Evolutionary conservation across 805 yeast genomes (phyloP), one percentile per base, ranked within the genome.

Genomic region (Lipomyces sp.): DNA sequence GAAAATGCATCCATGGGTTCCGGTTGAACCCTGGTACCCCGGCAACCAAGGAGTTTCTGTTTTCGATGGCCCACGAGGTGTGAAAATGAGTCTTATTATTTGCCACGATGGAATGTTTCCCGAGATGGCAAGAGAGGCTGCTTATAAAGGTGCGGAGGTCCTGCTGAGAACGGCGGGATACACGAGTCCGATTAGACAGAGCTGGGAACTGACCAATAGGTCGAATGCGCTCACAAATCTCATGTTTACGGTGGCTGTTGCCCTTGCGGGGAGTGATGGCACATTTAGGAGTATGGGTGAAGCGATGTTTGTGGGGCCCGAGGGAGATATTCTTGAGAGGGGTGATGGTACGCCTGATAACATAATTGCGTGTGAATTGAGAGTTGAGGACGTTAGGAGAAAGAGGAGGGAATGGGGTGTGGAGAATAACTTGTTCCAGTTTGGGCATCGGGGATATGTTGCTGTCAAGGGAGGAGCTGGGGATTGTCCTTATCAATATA

Each of bases 361-460:
- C 58, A 55, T 55, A 24, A 34, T 55, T 55, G 58, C 58, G 13
- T 55, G 58, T 34, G 58, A 55, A 55, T 15, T 55, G 33, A 55
- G 34, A 35, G 58, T 55, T 24, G 58, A 55, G 37, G 58, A 55
- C 18, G 58, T 55, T 33, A 55, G 58, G 58, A 32, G 58, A 55
- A 55, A 34, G 15, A 55, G 58, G 35, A 33, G 45, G 37, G 42
- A 55, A 34, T 55, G 58, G 58, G 58, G 58, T 18, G 58, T 55
- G 35, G 58, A 55, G 58, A 55, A 55, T 35, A 55, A 55, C 37
- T 34, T 55, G 42, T 55, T 33, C 24, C 58, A 55, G 42, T 55
- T 55, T 55, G 58, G 58, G 13, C 58, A 55, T 32, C 58, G 58
- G n/a, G 58, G 58, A 55, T 55, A 55, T 55, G 58, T 55, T n/a